Conservation (phyloP, 2,329 filamentous ascomycete species). For the Nemania sp. region DNA sequence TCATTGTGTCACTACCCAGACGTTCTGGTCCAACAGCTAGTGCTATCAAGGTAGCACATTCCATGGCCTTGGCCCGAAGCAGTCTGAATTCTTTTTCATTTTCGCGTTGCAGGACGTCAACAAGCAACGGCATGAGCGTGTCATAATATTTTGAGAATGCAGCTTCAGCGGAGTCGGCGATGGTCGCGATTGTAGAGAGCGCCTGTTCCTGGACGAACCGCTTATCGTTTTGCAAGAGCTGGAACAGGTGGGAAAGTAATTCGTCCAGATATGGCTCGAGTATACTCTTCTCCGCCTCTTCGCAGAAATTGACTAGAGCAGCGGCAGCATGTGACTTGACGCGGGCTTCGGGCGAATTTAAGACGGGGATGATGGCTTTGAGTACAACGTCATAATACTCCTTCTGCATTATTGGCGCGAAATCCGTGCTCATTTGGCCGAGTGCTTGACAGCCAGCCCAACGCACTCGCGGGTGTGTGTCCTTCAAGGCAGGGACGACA, state of each 20-base stretch:
- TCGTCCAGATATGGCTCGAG: slow-evolving; percentile 92
- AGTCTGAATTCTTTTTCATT: slow-evolving; percentile 92
- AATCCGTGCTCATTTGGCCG: slow-evolving; percentile 99
- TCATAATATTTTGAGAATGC: slow-evolving; percentile 96
- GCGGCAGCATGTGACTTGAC: slow-evolving; percentile 97
- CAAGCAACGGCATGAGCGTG: slow-evolving; percentile 90
- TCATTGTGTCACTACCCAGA: slow-evolving; percentile 84
- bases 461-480: slow-evolving; percentile 89
- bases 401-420: slow-evolving; percentile 95
- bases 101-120: slow-evolving; percentile 85
- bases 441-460: slow-evolving; percentile 98
- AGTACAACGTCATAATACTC: slow-evolving; percentile 90
- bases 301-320: slow-evolving; percentile 98
- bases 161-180: slow-evolving; percentile 95
- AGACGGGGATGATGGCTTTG: slow-evolving; percentile 87
- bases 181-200: slow-evolving; percentile 95
- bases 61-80: slow-evolving; percentile 96
- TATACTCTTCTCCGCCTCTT: slow-evolving; percentile 90
- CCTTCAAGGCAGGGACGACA: slow-evolving; percentile 87
- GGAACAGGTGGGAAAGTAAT: slow-evolving; percentile 81
- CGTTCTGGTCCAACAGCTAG: slow-evolving; percentile 92
- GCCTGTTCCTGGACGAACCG: slow-evolving; percentile 98
- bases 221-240: slow-evolving; percentile 87
- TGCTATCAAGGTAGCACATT: slow-evolving; percentile 94
- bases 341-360: slow-evolving; percentile 85